phyloP scores from a whole-genome alignment of 1,139 yeast genomes.

The Pichia sp. region DNA sequence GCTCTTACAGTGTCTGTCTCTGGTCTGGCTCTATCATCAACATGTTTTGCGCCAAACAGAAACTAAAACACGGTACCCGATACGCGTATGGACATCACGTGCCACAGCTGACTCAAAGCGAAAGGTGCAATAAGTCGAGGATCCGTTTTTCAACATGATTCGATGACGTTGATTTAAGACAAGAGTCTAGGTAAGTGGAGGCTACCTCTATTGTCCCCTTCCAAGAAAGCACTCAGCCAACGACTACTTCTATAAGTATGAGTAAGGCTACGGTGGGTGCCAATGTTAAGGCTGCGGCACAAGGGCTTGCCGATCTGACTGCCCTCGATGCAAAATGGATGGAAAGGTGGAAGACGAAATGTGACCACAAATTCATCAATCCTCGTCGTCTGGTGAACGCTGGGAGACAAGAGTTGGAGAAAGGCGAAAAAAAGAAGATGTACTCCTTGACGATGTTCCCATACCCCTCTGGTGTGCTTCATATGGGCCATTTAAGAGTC shows the following conservation, averaged over 20 bases:
- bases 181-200: too few species aligned
- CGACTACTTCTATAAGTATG: constrained; percentile 1
- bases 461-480: constrained; percentile 88
- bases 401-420: constrained; percentile 15
- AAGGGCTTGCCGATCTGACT: constrained; percentile 22
- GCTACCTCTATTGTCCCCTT: too few species aligned
- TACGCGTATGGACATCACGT: not conserved
- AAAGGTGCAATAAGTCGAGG: not conserved
- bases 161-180: not conserved
- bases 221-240: too few species aligned
- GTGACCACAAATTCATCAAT: constrained; percentile 40
- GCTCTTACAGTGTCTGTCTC: too few species aligned
- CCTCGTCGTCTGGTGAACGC: constrained; percentile 38
- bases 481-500: constrained; percentile 90
- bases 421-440: constrained; percentile 37
- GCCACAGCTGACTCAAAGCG: too few species aligned
- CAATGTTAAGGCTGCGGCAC: constrained; percentile 13
- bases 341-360: constrained; percentile 42
- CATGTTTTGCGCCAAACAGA: not conserved
- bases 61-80: not conserved
- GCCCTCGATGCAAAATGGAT: constrained; percentile 51
- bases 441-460: constrained; percentile 90
- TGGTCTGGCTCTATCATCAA: not conserved
- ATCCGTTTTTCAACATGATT: not conserved
- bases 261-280: constrained; percentile 6